Percentiles rank a stretch among this genome's conserved stretches.
Evolutionary conservation across 2,329 filamentous ascomycete species (phyloP).

Genomic region (Trichophyton simii): DNA sequence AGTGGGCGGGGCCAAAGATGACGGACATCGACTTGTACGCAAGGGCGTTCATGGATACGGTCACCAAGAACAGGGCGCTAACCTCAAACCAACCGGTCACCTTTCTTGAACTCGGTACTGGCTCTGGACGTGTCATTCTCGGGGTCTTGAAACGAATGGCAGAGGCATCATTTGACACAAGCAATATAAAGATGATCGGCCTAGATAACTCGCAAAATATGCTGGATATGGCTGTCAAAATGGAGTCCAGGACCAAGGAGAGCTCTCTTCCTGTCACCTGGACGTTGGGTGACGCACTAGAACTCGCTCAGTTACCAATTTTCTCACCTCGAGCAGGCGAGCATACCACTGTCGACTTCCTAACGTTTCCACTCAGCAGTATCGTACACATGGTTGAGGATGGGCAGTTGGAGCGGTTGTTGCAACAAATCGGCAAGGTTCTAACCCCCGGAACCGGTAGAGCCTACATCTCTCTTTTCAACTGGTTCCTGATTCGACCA

Average conservation of each 20-base stretch:
- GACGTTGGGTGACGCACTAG: neutral
- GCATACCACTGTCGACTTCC: neutral
- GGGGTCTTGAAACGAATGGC: neutral
- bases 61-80: neutral
- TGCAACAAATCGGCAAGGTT: neutral
- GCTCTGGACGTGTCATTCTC: neutral
- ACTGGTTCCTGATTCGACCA: neutral
- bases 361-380: neutral
- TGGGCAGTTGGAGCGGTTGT: neutral
- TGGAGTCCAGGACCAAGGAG: neutral
- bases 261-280: neutral
- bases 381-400: neutral
- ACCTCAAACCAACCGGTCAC: neutral
- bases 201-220: neutral
- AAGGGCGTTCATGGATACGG: neutral
- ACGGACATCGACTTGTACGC: neutral
- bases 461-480: neutral
- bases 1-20: neutral
- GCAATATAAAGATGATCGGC: neutral
- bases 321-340: neutral
- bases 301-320: neutral
- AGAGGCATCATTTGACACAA: neutral
- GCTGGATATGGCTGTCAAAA: neutral
- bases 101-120: neutral
- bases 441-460: neutral